phyloP scores from a whole-genome alignment of 2,329 filamentous ascomycete genomes.

The Penicillium verrucosum region DNA sequence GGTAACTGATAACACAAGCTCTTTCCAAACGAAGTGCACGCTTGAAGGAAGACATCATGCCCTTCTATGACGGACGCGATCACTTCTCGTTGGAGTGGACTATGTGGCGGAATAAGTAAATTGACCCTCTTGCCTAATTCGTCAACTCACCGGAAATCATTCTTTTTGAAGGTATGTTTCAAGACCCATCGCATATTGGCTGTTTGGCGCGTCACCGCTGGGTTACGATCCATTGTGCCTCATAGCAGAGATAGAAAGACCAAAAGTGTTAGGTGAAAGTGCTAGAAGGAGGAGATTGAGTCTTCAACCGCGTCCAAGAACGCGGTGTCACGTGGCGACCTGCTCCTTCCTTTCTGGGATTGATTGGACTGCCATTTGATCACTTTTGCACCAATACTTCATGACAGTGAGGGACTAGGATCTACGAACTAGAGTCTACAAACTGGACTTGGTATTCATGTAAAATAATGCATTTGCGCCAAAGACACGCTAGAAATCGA shows the following conservation, averaged over 20 bases:
- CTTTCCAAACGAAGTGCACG: constrained; percentile 73
- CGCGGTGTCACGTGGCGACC: constrained; percentile 29
- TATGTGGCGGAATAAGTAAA: constrained; percentile 32
- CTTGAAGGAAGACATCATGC: constrained; percentile 90
- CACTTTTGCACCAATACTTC: not conserved
- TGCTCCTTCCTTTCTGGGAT: constrained; percentile 1
- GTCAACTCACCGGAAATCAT: constrained; percentile 61
- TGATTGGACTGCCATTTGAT: not conserved
- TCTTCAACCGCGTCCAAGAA: constrained; percentile 4
- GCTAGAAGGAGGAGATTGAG: not conserved
- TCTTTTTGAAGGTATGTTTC: constrained; percentile 69
- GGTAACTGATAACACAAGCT: constrained; percentile 91
- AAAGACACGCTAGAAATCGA: constrained; percentile 15
- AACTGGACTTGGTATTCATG: not conserved
- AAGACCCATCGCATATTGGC: constrained; percentile 71
- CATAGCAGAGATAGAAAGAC: constrained; percentile 18
- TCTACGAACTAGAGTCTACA: not conserved
- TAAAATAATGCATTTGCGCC: constrained; percentile 1
- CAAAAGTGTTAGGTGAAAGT: not conserved
- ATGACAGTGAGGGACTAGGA: not conserved
- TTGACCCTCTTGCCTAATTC: not conserved
- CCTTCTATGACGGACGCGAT: constrained; percentile 76
- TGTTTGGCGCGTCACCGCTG: constrained; percentile 27
- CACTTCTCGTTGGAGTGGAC: constrained; percentile 82
- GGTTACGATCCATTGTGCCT: constrained; percentile 27